Evolutionary conservation across 2,329 filamentous ascomycete species (phyloP).

Genomic region (Cercospora canescens): DNA sequence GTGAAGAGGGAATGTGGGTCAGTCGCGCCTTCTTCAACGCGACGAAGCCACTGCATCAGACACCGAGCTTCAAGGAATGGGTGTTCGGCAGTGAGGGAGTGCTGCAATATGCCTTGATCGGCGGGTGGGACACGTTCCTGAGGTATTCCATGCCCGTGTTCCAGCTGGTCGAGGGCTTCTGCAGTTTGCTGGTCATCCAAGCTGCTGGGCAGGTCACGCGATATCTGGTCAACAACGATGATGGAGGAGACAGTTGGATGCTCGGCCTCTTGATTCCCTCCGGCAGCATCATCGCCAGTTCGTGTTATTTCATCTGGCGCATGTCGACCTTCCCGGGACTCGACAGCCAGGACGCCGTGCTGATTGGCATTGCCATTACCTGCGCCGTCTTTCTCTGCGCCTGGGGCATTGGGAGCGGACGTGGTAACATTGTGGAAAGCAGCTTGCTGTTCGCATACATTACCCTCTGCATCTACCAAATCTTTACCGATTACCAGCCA

Average conservation of each 20-base stretch:
- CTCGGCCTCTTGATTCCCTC: constrained; percentile 86
- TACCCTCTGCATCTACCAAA: constrained; percentile 98
- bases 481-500: constrained; percentile 96
- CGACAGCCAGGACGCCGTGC: constrained; percentile 83
- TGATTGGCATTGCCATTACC: constrained; percentile 91
- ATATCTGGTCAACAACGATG: constrained; percentile 86
- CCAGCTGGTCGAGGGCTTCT: constrained; percentile 93
- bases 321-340: constrained; percentile 93
- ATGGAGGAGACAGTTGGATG: constrained; percentile 95
- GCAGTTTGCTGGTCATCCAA: constrained; percentile 93
- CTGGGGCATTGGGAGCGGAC: constrained; percentile 90
- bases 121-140: constrained; percentile 84
- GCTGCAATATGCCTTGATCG: constrained; percentile 76
- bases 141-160: constrained; percentile 92
- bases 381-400: constrained; percentile 89
- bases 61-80: constrained; percentile 76
- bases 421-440: constrained; percentile 92
- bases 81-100: constrained; percentile 84
- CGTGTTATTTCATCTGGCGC: constrained; percentile 94
- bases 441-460: constrained; percentile 95
- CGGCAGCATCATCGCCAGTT: constrained; percentile 87
- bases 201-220: constrained; percentile 90
- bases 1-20: constrained; percentile 70
- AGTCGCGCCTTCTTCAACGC: constrained; percentile 56
- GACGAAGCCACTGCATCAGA: constrained; percentile 41